These are phyloP conservation scores for Rhizopogon hawkerae DNA, from an alignment of 1,284 basidiomycete genomes.

Conservation along the genomic window DNA sequence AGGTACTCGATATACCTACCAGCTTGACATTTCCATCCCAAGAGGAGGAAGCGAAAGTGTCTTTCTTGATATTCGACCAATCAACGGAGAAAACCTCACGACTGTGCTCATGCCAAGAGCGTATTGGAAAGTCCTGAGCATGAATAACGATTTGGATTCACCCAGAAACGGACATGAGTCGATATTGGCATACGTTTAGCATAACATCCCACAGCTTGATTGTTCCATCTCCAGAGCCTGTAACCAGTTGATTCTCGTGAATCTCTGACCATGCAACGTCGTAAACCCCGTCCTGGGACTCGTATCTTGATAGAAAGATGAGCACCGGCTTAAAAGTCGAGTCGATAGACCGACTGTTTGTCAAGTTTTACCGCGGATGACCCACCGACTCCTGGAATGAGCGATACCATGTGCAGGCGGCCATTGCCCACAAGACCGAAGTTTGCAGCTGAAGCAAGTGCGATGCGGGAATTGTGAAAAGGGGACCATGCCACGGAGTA, in stretches of 20 bases:
- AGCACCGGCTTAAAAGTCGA: conserved; percentile 15
- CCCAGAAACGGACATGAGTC: conserved; percentile 2
- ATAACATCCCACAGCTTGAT: conserved; percentile 88
- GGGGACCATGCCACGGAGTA: conserved; percentile 89
- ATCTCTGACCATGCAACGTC: conserved; percentile 90
- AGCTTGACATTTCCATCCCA: conserved; percentile 93
- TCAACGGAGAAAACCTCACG: conserved; percentile 93
- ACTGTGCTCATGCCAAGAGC: conserved; percentile 89
- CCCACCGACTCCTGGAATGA: conserved; percentile 41
- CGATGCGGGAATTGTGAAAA: conserved; percentile 76
- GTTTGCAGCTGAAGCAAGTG: conserved; percentile 87
- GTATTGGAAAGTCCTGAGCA: conserved; percentile 76
- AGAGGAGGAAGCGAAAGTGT: conserved; percentile 78
- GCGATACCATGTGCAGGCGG: conserved; percentile 63
- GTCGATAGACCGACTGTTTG: conserved; percentile 48
- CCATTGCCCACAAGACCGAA: conserved; percentile 96
- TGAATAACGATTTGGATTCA: neutral
- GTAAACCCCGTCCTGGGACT: conserved; percentile 90
- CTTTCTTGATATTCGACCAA: conserved; percentile 94
- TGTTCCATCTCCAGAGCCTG: conserved; percentile 87
- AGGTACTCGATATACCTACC: conserved; percentile 38
- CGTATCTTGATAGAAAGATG: conserved; percentile 53
- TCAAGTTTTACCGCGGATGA: conserved; percentile 44
- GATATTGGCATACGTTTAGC: conserved; percentile 59
- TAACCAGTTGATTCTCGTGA: conserved; percentile 90